Conservation (phyloP, 768 basidiomycete species). For the Steccherinum ochraceum region DNA sequence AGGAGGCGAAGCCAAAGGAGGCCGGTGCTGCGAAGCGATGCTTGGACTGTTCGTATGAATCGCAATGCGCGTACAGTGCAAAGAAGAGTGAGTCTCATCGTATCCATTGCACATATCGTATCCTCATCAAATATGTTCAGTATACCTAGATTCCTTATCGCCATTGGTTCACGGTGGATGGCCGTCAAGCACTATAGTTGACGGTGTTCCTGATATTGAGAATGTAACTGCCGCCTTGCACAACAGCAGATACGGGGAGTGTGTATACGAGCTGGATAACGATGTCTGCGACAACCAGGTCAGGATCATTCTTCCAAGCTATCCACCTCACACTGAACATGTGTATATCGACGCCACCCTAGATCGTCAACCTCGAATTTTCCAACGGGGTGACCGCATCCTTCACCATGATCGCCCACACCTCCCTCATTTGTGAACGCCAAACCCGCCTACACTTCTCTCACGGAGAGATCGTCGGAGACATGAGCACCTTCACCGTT, state of each 20-base stretch:
- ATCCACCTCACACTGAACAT: background rate
- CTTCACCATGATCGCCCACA: slow-evolving; percentile 87
- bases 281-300: slow-evolving; percentile 87
- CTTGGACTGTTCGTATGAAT: slow-evolving; percentile 66
- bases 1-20: slow-evolving; percentile 57
- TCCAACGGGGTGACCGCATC: slow-evolving; percentile 75
- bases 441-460: slow-evolving; percentile 82
- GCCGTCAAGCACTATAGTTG: slow-evolving; percentile 66
- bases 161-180: slow-evolving; percentile 56
- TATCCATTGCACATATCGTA: background rate
- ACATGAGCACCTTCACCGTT: slow-evolving; percentile 71
- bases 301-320: no score
- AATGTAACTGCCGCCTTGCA: slow-evolving; percentile 71
- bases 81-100: slow-evolving; percentile 57
- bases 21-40: slow-evolving; percentile 71
- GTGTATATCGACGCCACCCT: background rate
- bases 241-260: slow-evolving; percentile 67
- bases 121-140: slow-evolving; percentile 35
- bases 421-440: slow-evolving; percentile 74
- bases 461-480: slow-evolving; percentile 83
- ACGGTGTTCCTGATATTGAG: slow-evolving; percentile 83
- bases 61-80: slow-evolving; percentile 78
- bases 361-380: slow-evolving; percentile 86
- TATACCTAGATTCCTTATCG: slow-evolving; percentile 82
- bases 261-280: slow-evolving; percentile 81